A percentile compares a stretch with the other conserved stretches of the same genome.
These are phyloP conservation scores for Leucoagaricus sp. DNA, from an alignment of 1,284 basidiomycete species.

Conservation along the genomic window DNA sequence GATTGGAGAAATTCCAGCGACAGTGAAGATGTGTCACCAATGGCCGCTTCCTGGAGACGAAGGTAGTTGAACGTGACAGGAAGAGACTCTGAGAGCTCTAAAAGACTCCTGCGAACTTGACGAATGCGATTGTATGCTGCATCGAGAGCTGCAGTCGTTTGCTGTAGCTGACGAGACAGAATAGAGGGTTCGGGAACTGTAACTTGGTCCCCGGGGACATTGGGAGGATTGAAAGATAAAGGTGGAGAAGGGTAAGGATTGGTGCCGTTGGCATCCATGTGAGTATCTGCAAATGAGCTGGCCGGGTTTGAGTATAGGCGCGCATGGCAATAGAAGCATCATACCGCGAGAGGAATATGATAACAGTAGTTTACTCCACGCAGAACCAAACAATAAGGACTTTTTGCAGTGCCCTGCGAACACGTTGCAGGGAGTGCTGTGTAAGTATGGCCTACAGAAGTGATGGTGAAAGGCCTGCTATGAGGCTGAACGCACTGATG, in stretches of 20 bases:
- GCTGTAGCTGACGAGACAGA: slow-evolving; percentile 35
- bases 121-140: slow-evolving; percentile 52
- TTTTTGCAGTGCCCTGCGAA: too few species aligned
- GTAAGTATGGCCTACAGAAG: too few species aligned
- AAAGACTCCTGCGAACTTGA: slow-evolving; percentile 49
- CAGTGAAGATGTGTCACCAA: slow-evolving; percentile 21
- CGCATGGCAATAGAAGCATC: neutral
- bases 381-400: neutral
- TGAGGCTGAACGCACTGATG: neutral
- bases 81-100: slow-evolving; percentile 39
- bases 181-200: slow-evolving; percentile 6
- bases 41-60: slow-evolving; percentile 20
- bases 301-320: neutral
- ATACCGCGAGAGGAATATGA: neutral
- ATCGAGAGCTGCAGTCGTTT: slow-evolving; percentile 49
- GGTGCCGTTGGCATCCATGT: slow-evolving; percentile 12
- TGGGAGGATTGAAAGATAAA: slow-evolving; percentile 11
- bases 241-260: slow-evolving; percentile 9
- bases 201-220: slow-evolving; percentile 8
- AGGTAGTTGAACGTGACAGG: slow-evolving; percentile 19
- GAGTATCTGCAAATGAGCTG: slow-evolving; percentile 9
- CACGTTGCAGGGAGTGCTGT: too few species aligned
- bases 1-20: neutral
- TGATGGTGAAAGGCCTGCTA: too few species aligned
- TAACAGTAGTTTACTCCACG: too few species aligned